phyloP scores from a whole-genome alignment of 2,329 filamentous ascomycete genomes.

The Aspergillus sp. region DNA sequence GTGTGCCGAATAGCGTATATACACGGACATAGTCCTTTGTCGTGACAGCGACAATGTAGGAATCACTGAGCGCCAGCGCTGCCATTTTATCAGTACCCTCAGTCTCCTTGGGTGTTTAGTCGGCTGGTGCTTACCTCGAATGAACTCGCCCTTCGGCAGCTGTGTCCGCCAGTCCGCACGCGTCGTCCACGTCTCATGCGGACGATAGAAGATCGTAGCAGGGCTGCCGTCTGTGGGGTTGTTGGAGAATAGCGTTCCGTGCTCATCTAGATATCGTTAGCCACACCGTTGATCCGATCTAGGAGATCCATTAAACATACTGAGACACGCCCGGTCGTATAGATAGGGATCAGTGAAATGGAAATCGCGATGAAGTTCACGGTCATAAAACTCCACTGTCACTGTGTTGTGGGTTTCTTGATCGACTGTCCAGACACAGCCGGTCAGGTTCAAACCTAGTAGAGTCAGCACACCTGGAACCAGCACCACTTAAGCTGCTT shows the following conservation, averaged over 20 bases:
- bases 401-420: conserved; percentile 93
- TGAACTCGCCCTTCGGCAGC: conserved; percentile 81
- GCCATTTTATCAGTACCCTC: background rate
- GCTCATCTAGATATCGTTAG: conserved; percentile 58
- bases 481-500: background rate
- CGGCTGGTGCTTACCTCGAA: conserved; percentile 53
- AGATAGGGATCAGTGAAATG: conserved; percentile 96
- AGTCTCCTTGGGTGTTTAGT: background rate
- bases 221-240: conserved; percentile 67
- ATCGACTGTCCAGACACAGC: conserved; percentile 95
- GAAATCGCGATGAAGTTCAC: conserved; percentile 87
- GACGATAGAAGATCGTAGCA: conserved; percentile 90
- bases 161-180: conserved; percentile 86
- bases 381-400: conserved; percentile 96
- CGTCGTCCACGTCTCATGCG: conserved; percentile 94
- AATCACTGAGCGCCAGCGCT: conserved; percentile 87
- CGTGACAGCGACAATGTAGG: conserved; percentile 87
- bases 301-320: conserved; percentile 40
- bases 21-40: conserved; percentile 85
- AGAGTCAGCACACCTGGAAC: conserved; percentile 27
- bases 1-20: conserved; percentile 89
- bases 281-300: background rate
- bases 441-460: conserved; percentile 75
- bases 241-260: conserved; percentile 82
- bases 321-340: conserved; percentile 94